Percentiles rank a stretch among this genome's conserved stretches.
These are phyloP conservation scores for Rutstroemia sp. DNA, from an alignment of 2,329 filamentous ascomycete genomes.

Conservation along the genomic window DNA sequence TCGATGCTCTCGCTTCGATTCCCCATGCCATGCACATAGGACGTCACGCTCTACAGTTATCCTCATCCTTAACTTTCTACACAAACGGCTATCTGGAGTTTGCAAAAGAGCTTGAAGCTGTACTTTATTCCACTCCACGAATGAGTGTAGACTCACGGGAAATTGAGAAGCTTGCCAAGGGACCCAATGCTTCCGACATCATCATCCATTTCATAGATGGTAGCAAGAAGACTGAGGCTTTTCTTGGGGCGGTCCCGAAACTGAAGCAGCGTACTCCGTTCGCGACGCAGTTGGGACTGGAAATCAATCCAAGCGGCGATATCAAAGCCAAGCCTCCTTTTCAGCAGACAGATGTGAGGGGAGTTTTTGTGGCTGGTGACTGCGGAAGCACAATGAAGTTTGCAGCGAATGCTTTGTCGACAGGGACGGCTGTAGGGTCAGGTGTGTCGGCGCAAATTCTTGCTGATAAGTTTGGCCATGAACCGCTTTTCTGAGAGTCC, in stretches of 20 bases:
- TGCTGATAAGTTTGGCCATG: no score
- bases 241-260: constrained; percentile 34
- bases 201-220: constrained; percentile 8
- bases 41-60: constrained; percentile 37
- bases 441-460: no score
- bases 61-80: constrained; percentile 41
- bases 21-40: constrained; percentile 33
- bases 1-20: constrained; percentile 27
- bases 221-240: constrained; percentile 31
- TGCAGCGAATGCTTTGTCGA: no score
- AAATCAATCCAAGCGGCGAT: constrained; percentile 35
- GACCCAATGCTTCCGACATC: constrained; percentile 35
- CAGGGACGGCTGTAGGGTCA: no score
- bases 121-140: background rate
- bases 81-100: constrained; percentile 38
- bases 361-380: constrained; percentile 48
- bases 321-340: constrained; percentile 40
- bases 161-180: background rate
- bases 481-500: no score
- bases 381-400: no score
- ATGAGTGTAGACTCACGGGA: background rate
- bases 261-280: constrained; percentile 34
- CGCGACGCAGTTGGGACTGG: constrained; percentile 37
- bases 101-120: constrained; percentile 6
- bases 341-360: constrained; percentile 40